Conservation (phyloP, 2,329 filamentous ascomycete genomes). For the Fusarium ambrosium region DNA sequence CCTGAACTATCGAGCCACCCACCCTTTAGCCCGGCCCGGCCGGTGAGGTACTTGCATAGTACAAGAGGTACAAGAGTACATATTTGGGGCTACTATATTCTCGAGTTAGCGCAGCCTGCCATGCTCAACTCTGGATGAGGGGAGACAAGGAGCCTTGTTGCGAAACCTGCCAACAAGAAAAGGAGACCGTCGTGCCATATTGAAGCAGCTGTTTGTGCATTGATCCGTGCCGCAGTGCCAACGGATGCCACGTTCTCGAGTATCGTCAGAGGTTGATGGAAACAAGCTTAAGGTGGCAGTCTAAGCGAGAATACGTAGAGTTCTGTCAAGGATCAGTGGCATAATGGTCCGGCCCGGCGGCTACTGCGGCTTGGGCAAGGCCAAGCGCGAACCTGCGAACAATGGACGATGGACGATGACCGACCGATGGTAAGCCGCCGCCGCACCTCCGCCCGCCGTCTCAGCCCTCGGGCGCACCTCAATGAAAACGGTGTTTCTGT, state of each 20-base stretch:
- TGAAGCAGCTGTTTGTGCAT: slow-evolving; percentile 6
- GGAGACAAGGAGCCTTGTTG: slow-evolving; percentile 16
- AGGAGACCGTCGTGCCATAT: slow-evolving; percentile 18
- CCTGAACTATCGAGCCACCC: not conserved
- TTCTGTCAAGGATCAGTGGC: slow-evolving; percentile 25
- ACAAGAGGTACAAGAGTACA: slow-evolving; percentile 14
- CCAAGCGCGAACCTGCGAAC: slow-evolving; percentile 31
- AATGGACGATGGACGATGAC: slow-evolving; percentile 35
- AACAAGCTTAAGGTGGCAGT: slow-evolving; percentile 6
- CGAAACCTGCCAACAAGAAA: slow-evolving; percentile 9
- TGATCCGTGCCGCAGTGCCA: slow-evolving; percentile 16
- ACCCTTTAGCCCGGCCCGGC: slow-evolving; percentile 18
- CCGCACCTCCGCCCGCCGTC: slow-evolving; percentile 24
- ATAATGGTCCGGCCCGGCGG: slow-evolving; percentile 47
- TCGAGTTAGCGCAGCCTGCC: slow-evolving; percentile 31
- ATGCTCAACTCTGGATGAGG: slow-evolving; percentile 33
- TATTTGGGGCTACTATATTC: slow-evolving; percentile 35
- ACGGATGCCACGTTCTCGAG: slow-evolving; percentile 4
- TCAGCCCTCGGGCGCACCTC: slow-evolving; percentile 15
- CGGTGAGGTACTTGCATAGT: slow-evolving; percentile 20
- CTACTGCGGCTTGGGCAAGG: slow-evolving; percentile 46
- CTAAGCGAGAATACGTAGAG: slow-evolving; percentile 20
- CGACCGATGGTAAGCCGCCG: slow-evolving; percentile 41
- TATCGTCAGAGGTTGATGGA: slow-evolving; percentile 6
- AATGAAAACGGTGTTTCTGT: slow-evolving; percentile 28